Conservation (phyloP, 2,329 filamentous ascomycete genomes). For the Fusarium anthophilum region DNA sequence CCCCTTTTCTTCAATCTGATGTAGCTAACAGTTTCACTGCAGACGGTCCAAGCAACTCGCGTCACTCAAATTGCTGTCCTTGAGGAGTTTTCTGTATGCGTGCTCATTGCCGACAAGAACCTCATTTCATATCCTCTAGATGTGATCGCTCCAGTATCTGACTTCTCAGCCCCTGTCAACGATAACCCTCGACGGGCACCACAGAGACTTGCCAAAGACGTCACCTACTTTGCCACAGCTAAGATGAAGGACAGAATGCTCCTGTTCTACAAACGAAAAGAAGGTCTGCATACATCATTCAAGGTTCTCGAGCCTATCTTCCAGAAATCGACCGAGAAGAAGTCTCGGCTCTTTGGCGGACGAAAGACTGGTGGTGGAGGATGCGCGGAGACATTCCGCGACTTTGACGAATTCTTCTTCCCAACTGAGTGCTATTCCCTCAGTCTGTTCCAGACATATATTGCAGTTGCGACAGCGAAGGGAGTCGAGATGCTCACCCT, state of each 20-base stretch:
- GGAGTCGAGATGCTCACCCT: conserved; percentile 96
- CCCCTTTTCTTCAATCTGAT: not conserved
- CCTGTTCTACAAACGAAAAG: conserved; percentile 96
- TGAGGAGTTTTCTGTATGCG: conserved; percentile 93
- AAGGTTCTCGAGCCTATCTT: conserved; percentile 96
- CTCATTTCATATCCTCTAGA: conserved; percentile 95
- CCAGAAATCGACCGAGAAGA: conserved; percentile 89
- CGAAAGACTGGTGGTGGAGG: conserved; percentile 70
- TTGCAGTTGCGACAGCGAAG: conserved; percentile 89
- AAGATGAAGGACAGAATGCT: conserved; percentile 96
- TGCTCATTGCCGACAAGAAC: conserved; percentile 90
- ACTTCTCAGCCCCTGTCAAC: conserved; percentile 67
- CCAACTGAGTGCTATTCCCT: conserved; percentile 94
- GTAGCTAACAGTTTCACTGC: conserved; percentile 31
- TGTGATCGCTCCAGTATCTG: conserved; percentile 73
- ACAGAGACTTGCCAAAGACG: conserved; percentile 90
- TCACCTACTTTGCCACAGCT: conserved; percentile 95
- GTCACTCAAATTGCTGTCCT: conserved; percentile 95
- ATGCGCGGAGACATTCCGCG: conserved; percentile 93
- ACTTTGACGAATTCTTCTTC: conserved; percentile 99
- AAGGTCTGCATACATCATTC: conserved; percentile 91
- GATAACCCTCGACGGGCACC: conserved; percentile 87
- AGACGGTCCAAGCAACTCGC: conserved; percentile 79
- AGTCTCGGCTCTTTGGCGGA: conserved; percentile 71
- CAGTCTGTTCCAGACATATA: conserved; percentile 94